Conservation (phyloP, 2,329 filamentous ascomycete genomes). For the Akanthomyces muscarius region DNA sequence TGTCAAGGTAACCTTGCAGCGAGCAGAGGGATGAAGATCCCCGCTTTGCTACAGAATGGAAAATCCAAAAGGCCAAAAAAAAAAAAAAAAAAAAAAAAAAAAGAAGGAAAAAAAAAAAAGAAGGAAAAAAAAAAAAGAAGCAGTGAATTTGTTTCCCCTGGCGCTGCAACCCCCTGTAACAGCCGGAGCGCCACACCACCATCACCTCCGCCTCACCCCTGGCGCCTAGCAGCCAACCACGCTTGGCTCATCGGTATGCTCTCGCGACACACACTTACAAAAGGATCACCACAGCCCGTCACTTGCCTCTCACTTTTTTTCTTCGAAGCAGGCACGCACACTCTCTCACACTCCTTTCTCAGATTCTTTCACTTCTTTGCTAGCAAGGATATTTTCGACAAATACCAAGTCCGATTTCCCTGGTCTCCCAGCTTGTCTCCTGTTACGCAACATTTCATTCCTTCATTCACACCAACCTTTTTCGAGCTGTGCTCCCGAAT, state of each 20-base stretch:
- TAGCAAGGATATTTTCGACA: neutral
- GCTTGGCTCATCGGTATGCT: neutral
- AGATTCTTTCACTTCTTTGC: neutral
- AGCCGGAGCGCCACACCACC: neutral
- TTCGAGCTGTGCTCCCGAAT: neutral
- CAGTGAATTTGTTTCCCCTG: neutral
- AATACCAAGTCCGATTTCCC: neutral
- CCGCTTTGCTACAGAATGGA: neutral
- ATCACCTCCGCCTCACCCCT: neutral
- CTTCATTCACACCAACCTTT: constrained; percentile 5
- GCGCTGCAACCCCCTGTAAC: constrained; percentile 1
- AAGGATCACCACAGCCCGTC: neutral
- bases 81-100: neutral
- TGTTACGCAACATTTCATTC: constrained; percentile 4
- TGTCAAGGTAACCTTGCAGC: neutral
- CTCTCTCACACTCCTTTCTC: neutral
- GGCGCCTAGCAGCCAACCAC: constrained; percentile 10
- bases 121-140: neutral
- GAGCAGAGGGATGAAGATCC: neutral
- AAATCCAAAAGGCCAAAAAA: neutral
- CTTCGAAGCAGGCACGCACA: constrained; percentile 8
- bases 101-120: too few relatives aligned
- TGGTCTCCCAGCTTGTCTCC: neutral
- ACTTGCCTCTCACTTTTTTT: constrained; percentile 4
- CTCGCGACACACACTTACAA: constrained; percentile 11